Percentiles rank a stretch among this genome's conserved stretches.
phyloP scores from a whole-genome alignment of 1,139 yeast genomes.

The Diutina scorzettiae region DNA sequence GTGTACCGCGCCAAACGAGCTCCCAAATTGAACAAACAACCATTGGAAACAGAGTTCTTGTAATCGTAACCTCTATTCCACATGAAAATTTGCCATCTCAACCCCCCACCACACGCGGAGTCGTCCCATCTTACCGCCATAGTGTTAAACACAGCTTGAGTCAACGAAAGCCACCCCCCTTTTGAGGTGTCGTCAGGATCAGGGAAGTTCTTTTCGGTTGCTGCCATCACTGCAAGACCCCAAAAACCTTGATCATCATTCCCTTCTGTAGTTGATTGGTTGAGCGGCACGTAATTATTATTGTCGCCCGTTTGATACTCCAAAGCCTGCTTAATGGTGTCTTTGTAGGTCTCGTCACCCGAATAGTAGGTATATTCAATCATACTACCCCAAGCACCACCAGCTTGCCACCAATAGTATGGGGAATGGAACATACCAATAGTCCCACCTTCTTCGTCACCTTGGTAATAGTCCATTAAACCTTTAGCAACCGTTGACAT shows the following conservation, averaged over 20 bases:
- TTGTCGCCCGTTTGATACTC: slow-evolving; percentile 2
- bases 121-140: slow-evolving; percentile 70
- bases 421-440: slow-evolving; percentile 6
- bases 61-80: slow-evolving; percentile 71
- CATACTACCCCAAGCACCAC: slow-evolving; percentile 4
- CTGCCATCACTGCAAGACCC: slow-evolving; percentile 8
- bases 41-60: slow-evolving; percentile 71
- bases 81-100: slow-evolving; percentile 77
- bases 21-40: slow-evolving; percentile 64
- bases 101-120: slow-evolving; percentile 56
- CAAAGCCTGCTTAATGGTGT: slow-evolving; percentile 4
- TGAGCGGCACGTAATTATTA: slow-evolving; percentile 6
- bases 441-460: slow-evolving; percentile 5
- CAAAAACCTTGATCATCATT: slow-evolving; percentile 9
- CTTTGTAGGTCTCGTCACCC: slow-evolving; percentile 1
- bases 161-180: slow-evolving; percentile 56
- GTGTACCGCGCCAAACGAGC: slow-evolving; percentile 72
- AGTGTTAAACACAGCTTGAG: slow-evolving; percentile 68
- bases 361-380: slow-evolving; percentile 1
- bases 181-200: neutral
- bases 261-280: slow-evolving; percentile 8
- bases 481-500: neutral
- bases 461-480: slow-evolving; percentile 6
- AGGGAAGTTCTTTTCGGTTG: slow-evolving; percentile 8
- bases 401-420: slow-evolving; percentile 7